Evolutionary conservation across 2,329 filamentous ascomycete species (phyloP), one percentile per base, ranked within the genome.

Genomic region (Mycosphaerelloides madeirae): DNA sequence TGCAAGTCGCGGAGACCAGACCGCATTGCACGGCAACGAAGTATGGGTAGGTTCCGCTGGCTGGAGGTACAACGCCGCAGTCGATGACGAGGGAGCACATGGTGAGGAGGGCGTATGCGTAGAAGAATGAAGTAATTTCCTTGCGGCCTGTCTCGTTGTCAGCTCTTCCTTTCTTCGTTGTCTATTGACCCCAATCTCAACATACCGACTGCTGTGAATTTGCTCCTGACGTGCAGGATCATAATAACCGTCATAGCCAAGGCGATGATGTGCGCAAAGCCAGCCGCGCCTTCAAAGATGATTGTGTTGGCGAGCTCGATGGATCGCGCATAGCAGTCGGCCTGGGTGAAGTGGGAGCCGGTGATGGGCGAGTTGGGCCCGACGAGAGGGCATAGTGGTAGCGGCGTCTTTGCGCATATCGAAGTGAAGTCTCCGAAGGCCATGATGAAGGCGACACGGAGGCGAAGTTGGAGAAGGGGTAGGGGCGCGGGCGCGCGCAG

Each of bases 291-390:
- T 70, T 97, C 83, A 66, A 98, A 98, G 63, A 98, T 98, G 71
- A 97, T 91, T 31, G 93, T 98, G 72, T 98, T 98, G 57, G 90
- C 93, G 56, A 97, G 70, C 69, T 96, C 90, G 67, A 98, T 91
- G 61, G 93, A 94, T 48, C 93, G 83, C 48, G 93, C 87, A 71
- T 91, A 97, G 75, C 93, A 98, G 62, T 83, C 80, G 45, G 93
- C 82, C 66, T 95, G 84, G 54, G 96, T 93, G 87, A 54, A 57
- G 40, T 63, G 57, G n/a, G 79, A 77, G 55, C 76, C 79, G 16
- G 80, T 78, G 54, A 88, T 80, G 28, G 77, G 74, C 22, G 81
- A 81, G 58, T 84, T 79, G 35, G 84, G 79, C 14, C 93, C 93
- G 56, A 98, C 80, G 44, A 89, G 78, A 41, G 87, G 81, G 71